Conservation (phyloP, 108 stramenopile species). For the Fragilaria radians region DNA sequence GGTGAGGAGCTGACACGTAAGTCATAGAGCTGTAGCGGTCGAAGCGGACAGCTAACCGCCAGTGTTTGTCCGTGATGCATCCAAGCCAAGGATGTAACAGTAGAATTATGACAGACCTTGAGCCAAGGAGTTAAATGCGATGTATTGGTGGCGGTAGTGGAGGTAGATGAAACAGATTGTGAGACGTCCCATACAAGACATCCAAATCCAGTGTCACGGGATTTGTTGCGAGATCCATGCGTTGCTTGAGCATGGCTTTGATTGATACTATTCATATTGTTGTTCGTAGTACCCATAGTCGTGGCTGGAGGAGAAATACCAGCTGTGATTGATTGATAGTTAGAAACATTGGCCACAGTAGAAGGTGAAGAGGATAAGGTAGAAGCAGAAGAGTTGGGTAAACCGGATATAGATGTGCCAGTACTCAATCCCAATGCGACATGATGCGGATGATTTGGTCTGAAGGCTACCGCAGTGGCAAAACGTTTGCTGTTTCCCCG, state of each 20-base stretch:
- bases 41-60: conserved; percentile 53
- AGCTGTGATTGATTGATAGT: conserved; percentile 3
- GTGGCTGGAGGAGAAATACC: conserved; percentile 4
- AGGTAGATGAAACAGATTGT: background rate
- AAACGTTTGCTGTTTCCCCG: conserved; percentile 36
- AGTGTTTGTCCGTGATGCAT: conserved; percentile 53
- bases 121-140: conserved; percentile 15
- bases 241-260: conserved; percentile 32
- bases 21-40: conserved; percentile 58
- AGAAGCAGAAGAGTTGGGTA: background rate
- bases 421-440: conserved; percentile 68
- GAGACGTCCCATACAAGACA: conserved; percentile 60
- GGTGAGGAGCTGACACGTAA: conserved; percentile 56
- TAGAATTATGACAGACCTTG: conserved; percentile 51
- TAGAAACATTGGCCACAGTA: conserved; percentile 14
- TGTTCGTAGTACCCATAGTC: conserved; percentile 1
- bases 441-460: conserved; percentile 29
- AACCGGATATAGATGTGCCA: too few species aligned
- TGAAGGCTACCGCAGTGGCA: conserved; percentile 65
- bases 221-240: background rate
- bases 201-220: conserved; percentile 40
- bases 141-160: conserved; percentile 19
- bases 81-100: conserved; percentile 69
- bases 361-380: conserved; percentile 2
- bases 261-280: conserved; percentile 13